Conservation (phyloP, 257 asterid genomes). For the Rubia yunnanensis region DNA sequence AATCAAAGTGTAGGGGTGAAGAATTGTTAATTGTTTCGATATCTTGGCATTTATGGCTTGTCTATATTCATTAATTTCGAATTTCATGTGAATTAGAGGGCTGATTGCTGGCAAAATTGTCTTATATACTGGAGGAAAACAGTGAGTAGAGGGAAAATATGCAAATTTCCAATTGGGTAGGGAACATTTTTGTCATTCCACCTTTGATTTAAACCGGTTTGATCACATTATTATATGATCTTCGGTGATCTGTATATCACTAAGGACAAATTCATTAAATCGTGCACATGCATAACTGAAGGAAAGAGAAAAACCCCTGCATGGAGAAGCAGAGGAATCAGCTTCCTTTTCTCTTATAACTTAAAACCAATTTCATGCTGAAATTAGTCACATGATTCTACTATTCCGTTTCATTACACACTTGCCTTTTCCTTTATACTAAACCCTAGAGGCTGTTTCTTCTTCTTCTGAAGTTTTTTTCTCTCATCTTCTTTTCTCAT, state of each 20-base stretch:
- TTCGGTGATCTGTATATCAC: neutral
- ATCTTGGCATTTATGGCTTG: neutral
- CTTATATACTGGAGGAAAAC: neutral
- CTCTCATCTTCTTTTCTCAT: no score
- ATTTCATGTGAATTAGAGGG: neutral
- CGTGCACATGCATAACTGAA: neutral
- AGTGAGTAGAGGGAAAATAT: neutral
- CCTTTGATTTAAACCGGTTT: neutral
- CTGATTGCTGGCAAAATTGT: neutral
- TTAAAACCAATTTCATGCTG: no score
- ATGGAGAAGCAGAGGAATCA: neutral
- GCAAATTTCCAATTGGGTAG: neutral
- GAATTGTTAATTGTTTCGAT: neutral
- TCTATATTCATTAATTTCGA: neutral
- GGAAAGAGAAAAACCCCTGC: neutral
- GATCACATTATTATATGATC: neutral
- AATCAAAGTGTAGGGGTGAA: neutral
- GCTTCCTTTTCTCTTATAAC: no score
- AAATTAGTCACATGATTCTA: no score
- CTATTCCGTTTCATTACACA: no score
- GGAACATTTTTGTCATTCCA: neutral
- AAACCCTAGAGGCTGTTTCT: no score
- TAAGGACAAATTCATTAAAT: neutral
- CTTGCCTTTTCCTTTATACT: no score
- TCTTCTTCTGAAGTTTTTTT: no score